Evolutionary conservation across 78 protist genomes (phyloP).

Genomic region (Dictyostelium firmibasis): DNA sequence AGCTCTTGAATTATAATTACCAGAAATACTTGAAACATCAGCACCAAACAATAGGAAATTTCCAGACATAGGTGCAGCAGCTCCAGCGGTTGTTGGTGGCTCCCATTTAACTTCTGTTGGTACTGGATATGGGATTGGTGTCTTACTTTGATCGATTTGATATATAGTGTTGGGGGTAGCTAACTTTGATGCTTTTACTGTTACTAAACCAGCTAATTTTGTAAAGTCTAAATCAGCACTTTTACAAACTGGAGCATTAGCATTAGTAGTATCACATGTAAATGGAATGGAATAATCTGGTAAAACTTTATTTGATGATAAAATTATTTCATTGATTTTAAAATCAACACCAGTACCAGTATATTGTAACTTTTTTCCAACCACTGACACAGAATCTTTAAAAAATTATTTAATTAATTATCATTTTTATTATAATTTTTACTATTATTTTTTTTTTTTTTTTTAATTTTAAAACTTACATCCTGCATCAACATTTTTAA

Average conservation of each 20-base stretch:
- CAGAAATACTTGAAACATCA: background rate
- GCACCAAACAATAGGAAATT: background rate
- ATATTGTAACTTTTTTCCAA: background rate
- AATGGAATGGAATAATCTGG: background rate
- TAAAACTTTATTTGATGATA: background rate
- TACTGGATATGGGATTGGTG: background rate
- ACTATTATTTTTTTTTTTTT: background rate
- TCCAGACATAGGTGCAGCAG: background rate
- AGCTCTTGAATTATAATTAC: background rate
- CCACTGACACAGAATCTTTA: background rate
- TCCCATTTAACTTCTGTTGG: background rate
- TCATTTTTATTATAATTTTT: background rate
- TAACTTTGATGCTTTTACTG: background rate
- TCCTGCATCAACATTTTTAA: background rate
- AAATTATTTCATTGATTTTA: background rate
- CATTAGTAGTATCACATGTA: background rate
- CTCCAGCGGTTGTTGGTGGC: background rate
- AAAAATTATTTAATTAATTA: background rate
- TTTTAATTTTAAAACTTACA: background rate
- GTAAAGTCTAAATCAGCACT: background rate
- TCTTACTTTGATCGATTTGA: too few relatives aligned
- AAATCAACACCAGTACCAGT: background rate
- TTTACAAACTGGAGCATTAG: background rate
- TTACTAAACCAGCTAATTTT: background rate
- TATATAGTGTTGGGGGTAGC: background rate